Base-by-base conservation (phyloP, 2,329 filamentous ascomycete species). In the Pseudogymnoascus sp. region DNA sequence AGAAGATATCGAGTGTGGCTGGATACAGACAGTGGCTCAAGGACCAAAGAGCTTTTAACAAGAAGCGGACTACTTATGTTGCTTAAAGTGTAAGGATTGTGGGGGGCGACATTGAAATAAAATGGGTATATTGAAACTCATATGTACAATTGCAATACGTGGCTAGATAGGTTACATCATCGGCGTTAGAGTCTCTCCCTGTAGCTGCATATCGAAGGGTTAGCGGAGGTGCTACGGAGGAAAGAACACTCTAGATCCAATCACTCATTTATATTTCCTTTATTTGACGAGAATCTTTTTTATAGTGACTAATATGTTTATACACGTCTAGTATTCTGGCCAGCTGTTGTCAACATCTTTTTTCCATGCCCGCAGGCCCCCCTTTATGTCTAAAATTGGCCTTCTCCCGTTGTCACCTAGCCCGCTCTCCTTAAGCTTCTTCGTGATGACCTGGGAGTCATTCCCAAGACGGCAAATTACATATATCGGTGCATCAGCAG, bases 11-110 rank as follows among this genome's bases (percentile, higher is more conserved):
- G 58, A 96, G 91, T 68, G 90, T 97, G 19, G 81, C 85, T 59
- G 92, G 90, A 52, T 99, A 97, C 74, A 80, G 94, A 69, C 86
- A 90, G 73, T 99, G 94, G 94, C 76, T 99, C 69, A 97, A 96
- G 79, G 94, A 99, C 71, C 94, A 97, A 79, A 82, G 92, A 63
- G 92, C 92, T 8, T 99, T 96, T 77, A 96, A 95, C 77, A 91
- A 91, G 79, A 95, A 95, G 83, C 66, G 70, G 61, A 65, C 69
- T 45, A 70, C 68, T 30, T 71, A 69, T 56, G 64, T 70, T 41
- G 45, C 45, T 30, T 52, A 12, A 52, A 52, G 26, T 30, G 26
- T 52, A 52, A 52, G 45, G 26, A 52, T 19, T 52, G 45, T 30
- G 26, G 45, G 26, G 45, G 45, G 26, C 9, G 33, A 9, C 45